Evolutionary conservation across 1,139 yeast species (phyloP), one percentile per base, ranked within the genome.

Genomic region (Lodderomyces elongisporus): DNA sequence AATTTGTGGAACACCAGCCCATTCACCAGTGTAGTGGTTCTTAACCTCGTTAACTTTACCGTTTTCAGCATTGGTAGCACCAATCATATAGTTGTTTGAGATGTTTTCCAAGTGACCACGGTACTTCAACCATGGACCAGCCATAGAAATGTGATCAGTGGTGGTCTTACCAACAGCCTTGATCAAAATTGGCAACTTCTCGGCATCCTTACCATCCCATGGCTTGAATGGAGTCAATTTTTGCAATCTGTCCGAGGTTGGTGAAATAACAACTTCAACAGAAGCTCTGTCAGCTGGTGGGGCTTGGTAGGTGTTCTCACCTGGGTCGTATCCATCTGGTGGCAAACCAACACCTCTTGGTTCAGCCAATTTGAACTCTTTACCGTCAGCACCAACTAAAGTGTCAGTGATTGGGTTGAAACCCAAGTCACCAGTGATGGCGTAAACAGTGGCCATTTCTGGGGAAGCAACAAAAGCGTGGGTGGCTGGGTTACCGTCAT

Each of bases 101-200:
- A 91, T 91, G 82, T 91, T 91, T 74, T 88, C 93, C 73, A 91
- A 78, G 75, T 91, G 98, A 74, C 98, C 98, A 78, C 97, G 87
- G 94, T 91, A 91, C 77, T 91, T 91, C 78, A 91, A 85, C 98
- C 98, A 91, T 62, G 97, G 97, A 72, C 98, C 98, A 62, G 98
- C 98, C 93, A 85, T 88, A 58, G 97, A 89, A 59, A 91, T 91
- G 74, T 91, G 97, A 73, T 91, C 98, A 53, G 98, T 91, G 59
- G 98, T 91, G 66, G 96, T 88, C 79, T 91, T 91, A 73, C 97
- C 97, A 50, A 82, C 74, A 51, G 96, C 85, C 77, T 91, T 91
- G 70, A 91, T 87, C 69, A 91, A 83, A 51, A 91, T 88, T 65
- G 96, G 96, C 75, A 89, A 71, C 60, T 76, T 74, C 47, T 68